Evolutionary conservation across 75 land plant genomes (phyloP).

Genomic region (Pseudotsuga menziesii): DNA sequence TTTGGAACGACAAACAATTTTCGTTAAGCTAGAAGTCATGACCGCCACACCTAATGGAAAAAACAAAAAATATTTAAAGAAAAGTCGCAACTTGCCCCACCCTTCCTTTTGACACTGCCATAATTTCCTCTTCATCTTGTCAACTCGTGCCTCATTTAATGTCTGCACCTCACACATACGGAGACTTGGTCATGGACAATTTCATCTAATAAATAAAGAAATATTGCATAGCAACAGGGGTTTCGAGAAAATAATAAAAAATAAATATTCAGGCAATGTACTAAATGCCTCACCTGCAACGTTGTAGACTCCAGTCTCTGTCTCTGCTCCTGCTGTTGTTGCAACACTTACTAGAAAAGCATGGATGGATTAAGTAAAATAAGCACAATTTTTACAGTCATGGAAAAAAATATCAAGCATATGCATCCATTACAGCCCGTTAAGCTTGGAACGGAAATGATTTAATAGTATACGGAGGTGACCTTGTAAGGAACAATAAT

Average conservation of each 20-base stretch:
- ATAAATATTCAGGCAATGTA: neutral
- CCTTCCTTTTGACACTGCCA: neutral
- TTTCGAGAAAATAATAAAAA: neutral
- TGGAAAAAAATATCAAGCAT: too few species aligned
- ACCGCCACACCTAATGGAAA: neutral
- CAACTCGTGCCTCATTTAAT: constrained; percentile 1
- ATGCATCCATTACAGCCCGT: too few species aligned
- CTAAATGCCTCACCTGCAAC: neutral
- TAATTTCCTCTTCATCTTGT: neutral
- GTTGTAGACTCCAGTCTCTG: neutral
- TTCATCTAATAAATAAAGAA: neutral
- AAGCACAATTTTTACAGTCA: neutral
- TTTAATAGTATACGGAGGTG: too few species aligned
- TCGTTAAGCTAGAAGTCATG: too few species aligned
- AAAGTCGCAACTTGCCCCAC: neutral
- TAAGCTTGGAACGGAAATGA: too few species aligned
- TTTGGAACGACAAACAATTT: too few species aligned
- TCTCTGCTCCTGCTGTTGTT: neutral
- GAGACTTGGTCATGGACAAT: constrained; percentile 1
- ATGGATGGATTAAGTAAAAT: neutral
- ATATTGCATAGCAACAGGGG: neutral
- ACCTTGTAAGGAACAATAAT: too few species aligned
- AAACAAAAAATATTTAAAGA: neutral
- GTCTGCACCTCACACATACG: neutral
- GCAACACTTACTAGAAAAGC: neutral